Evolutionary conservation across 2,329 filamentous ascomycete species (phyloP).

Genomic region (Stromatinia cepivora): DNA sequence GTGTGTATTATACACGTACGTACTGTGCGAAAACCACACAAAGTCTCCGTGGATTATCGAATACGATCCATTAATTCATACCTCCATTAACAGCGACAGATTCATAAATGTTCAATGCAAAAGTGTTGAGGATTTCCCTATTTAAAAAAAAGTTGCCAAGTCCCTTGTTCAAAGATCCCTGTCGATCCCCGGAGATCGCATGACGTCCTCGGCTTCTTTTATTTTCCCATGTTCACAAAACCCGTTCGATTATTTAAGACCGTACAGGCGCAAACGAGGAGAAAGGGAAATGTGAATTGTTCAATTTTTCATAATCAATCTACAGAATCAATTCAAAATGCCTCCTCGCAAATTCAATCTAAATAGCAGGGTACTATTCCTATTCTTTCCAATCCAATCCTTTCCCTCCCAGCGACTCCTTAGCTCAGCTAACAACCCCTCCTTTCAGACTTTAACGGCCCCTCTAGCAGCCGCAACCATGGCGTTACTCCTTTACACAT

Average conservation of each 20-base stretch:
- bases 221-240: conserved; percentile 19
- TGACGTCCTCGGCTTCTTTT: conserved; percentile 21
- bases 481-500: conserved; percentile 55
- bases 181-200: conserved; percentile 20
- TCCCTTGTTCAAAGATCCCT: conserved; percentile 23
- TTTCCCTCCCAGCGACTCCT: neutral
- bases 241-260: conserved; percentile 9
- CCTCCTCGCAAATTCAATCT: conserved; percentile 38
- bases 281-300: neutral
- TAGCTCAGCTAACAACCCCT: neutral
- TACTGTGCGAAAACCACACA: conserved; percentile 2
- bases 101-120: conserved; percentile 22
- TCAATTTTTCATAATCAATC: neutral
- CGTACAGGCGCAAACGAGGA: neutral
- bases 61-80: conserved; percentile 11
- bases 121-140: conserved; percentile 22
- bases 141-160: conserved; percentile 15
- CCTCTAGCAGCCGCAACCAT: conserved; percentile 56
- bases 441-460: conserved; percentile 44
- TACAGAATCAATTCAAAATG: conserved; percentile 1
- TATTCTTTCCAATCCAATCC: neutral
- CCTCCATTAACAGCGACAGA: neutral
- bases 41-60: conserved; percentile 1
- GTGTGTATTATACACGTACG: neutral
- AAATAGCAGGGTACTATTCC: conserved; percentile 32